A percentile compares a stretch with the other conserved stretches of the same genome.
phyloP scores from a whole-genome alignment of 352 stramenopile species.

The Phytophthora nicotianae region DNA sequence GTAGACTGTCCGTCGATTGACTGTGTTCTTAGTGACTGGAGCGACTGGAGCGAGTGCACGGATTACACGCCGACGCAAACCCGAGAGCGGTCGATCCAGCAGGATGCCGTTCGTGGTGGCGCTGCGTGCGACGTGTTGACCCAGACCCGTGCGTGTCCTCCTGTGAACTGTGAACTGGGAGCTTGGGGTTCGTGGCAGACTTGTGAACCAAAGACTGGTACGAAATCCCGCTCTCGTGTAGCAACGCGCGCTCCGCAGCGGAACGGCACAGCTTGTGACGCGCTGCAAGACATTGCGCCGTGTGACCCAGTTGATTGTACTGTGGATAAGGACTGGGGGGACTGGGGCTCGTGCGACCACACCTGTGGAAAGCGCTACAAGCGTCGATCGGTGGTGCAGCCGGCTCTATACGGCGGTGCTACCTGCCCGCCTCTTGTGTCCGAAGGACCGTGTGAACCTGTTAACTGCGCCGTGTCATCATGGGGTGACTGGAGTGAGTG shows the following conservation, averaged over 20 bases:
- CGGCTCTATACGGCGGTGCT: constrained; percentile 39
- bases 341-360: constrained; percentile 50
- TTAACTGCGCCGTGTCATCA: constrained; percentile 47
- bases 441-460: constrained; percentile 48
- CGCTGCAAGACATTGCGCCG: constrained; percentile 31
- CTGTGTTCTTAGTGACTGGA: constrained; percentile 48
- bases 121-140: constrained; percentile 31
- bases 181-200: constrained; percentile 34
- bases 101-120: constrained; percentile 44
- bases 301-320: constrained; percentile 54
- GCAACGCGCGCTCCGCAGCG: constrained; percentile 35
- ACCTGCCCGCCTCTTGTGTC: constrained; percentile 34
- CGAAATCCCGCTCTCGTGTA: constrained; percentile 32
- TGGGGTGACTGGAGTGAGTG: constrained; percentile 55
- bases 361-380: constrained; percentile 48
- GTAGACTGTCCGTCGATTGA: constrained; percentile 52
- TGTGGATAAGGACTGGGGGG: constrained; percentile 44
- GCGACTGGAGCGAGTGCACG: constrained; percentile 51
- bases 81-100: constrained; percentile 41
- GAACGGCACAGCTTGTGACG: constrained; percentile 34
- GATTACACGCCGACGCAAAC: constrained; percentile 48
- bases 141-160: constrained; percentile 43
- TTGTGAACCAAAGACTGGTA: constrained; percentile 33
- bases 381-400: constrained; percentile 30
- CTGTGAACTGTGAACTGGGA: constrained; percentile 52